Evolutionary conservation across 2,329 filamentous ascomycete genomes (phyloP), one percentile per base, ranked within the genome.

Genomic region (Pseudogymnoascus sp.): DNA sequence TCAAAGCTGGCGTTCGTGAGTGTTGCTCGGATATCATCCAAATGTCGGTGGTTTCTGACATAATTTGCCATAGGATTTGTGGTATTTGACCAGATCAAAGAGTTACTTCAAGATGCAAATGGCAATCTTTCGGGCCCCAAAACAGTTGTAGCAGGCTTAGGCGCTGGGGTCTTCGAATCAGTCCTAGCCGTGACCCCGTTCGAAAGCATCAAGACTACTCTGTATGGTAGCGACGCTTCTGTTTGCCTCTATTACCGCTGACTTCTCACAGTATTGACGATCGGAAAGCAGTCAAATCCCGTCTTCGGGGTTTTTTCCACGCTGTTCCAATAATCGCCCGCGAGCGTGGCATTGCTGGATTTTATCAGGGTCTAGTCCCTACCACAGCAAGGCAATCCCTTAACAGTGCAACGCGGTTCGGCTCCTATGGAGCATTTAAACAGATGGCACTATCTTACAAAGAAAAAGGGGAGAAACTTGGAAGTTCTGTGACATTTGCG

Each of bases 171-270:
- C 61, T 97, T 93, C 2, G 95, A 99, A 79, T 96, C 90, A 3
- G 78, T 97, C 60, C 78, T 99, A 2, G 95, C 95, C 10, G 95
- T 99, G 38, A 99, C 95, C 36, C 95, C 95, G 0, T 97, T 96
- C 64, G 95, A 99, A 78, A 96, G 90, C 72, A 97, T 99, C 78
- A 99, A 99, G 81, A 99, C 95, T 60, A 96, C 96, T 69, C 79
- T 99, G 84, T 89, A 74, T 18, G 7, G 11, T 25, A 62, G 53
- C 68, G 2, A 5, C 7, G 7, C 25, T 42, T 44, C 23, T 21
- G n/a, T 50, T 6, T 10, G n/a, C 2, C 8, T 23, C 14, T 8
- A 11, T 4, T 14, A 25, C 5, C 12, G 31, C 10, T 60, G 53
- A 63, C 65, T 18, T 18, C 1, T 14, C 12, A 6, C 68, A 91